Evolutionary conservation across 2,329 filamentous ascomycete genomes (phyloP), one percentile per base, ranked within the genome.

Genomic region (Sporothrix luriei): DNA sequence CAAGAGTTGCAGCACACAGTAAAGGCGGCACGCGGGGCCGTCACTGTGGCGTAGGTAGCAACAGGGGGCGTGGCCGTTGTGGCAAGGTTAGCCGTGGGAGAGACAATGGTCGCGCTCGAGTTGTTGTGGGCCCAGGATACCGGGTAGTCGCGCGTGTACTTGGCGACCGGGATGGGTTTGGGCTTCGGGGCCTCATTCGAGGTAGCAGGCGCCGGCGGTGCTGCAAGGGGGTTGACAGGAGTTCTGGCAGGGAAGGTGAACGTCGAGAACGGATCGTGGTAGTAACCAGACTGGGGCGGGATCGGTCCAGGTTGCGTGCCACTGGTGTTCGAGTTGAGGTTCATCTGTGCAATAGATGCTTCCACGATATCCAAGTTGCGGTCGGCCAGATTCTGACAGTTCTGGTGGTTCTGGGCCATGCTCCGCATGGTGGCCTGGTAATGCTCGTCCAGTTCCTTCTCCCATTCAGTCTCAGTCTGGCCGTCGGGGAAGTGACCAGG

Each of bases 1-100:
- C 95, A 99, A 78, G 88, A 86, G 82, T 99, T 98, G 87, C 95
- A 99, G 83, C 92, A 97, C 57, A 99, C 93, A 14, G 91, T 91
- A 80, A 94, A 97, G 71, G 73, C 64, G 10, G 54, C 48, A 49
- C 48, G 48, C 48, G 48, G 19, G 19, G 19, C 48, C 6, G 48
- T 49, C 48, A 19, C 48, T 9, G 48, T 6, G 16, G 48, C 19
- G 48, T 9, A 49, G 4, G 48, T 6, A n/a, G 16, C 21, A 46
- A 38, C 33, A 24, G 33, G 19, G 19, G 48, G 48, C 48, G 19
- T n/a, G 19, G 54, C 7, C 54, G 6, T 4, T 16, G 52, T 26
- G 33, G 52, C 13, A 19, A 26, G 13, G 14, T 48, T 48, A 4
- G 14, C 14, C 48, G 19, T 19, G 21, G 48, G 9, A n/a, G 48